phyloP scores from a whole-genome alignment of 495 filamentous ascomycete genomes.

The Penicillium odoratum region DNA sequence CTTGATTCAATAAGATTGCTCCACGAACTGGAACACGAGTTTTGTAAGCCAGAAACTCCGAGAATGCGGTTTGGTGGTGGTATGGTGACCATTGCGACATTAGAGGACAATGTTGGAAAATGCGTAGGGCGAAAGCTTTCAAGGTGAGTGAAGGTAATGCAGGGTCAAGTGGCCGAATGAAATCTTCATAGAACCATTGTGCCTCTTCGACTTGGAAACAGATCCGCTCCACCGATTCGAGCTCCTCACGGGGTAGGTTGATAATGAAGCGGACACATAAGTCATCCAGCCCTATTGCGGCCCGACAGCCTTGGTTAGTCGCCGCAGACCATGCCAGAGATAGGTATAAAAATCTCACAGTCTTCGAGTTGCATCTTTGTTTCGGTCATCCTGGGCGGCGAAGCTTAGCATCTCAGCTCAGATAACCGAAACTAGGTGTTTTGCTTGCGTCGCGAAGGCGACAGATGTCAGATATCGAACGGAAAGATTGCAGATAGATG shows the following conservation, averaged over 20 bases:
- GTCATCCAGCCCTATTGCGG: conserved; percentile 80
- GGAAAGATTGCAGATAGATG: background rate
- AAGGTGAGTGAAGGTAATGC: conserved; percentile 80
- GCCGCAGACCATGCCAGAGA: conserved; percentile 3
- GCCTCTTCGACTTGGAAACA: conserved; percentile 99
- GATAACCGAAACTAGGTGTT: conserved; percentile 28
- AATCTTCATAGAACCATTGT: conserved; percentile 99
- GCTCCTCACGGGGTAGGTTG: conserved; percentile 87
- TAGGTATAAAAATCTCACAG: conserved; percentile 56
- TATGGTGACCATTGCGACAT: conserved; percentile 76
- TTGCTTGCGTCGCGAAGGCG: conserved; percentile 20
- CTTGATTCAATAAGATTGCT: conserved; percentile 85
- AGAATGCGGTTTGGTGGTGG: conserved; percentile 76
- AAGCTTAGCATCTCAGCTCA: conserved; percentile 47
- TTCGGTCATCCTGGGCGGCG: conserved; percentile 65
- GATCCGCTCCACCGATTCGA: conserved; percentile 85
- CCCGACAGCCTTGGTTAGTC: conserved; percentile 3
- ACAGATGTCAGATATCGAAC: conserved; percentile 18
- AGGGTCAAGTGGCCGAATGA: conserved; percentile 88
- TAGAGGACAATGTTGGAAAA: conserved; percentile 90
- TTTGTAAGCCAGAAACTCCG: conserved; percentile 91
- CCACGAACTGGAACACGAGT: conserved; percentile 90
- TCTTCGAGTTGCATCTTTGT: conserved; percentile 84
- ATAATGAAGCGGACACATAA: conserved; percentile 94
- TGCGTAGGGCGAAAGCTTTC: conserved; percentile 76